Conservation (phyloP, 345 rosid species). For the Sisymbrium irio region DNA sequence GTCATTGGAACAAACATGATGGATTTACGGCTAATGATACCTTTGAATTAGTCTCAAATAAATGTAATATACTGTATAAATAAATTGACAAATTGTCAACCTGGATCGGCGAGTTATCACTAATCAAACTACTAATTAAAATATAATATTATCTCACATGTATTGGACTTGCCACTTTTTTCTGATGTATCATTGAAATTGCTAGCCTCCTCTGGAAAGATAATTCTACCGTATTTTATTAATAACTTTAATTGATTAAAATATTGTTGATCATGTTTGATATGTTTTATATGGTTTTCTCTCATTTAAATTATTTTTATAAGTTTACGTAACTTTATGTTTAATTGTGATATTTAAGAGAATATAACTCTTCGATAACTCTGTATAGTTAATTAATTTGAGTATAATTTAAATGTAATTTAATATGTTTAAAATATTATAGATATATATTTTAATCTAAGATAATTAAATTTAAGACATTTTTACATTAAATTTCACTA, state of each 20-base stretch:
- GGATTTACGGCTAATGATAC: neutral
- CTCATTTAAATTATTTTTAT: no score
- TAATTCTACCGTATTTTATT: neutral
- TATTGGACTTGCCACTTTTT: constrained; percentile 34
- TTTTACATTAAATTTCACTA: no score
- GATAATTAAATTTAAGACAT: no score
- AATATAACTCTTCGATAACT: no score
- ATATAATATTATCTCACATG: neutral
- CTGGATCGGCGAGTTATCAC: constrained; percentile 25
- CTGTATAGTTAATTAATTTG: no score
- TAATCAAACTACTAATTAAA: constrained; percentile 7
- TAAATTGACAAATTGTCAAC: constrained; percentile 17
- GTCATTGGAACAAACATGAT: neutral
- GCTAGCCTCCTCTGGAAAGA: neutral
- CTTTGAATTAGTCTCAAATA: constrained; percentile 3
- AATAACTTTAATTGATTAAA: neutral
- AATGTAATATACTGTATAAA: neutral
- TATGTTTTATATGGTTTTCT: no score
- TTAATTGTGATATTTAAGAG: no score
- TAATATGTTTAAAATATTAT: no score
- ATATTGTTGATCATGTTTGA: neutral
- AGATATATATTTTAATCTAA: no score
- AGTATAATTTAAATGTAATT: no score
- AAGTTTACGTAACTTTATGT: no score
- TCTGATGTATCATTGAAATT: constrained; percentile 12